phyloP scores from a whole-genome alignment of 495 filamentous ascomycete genomes.

The Acidomyces sp. region DNA sequence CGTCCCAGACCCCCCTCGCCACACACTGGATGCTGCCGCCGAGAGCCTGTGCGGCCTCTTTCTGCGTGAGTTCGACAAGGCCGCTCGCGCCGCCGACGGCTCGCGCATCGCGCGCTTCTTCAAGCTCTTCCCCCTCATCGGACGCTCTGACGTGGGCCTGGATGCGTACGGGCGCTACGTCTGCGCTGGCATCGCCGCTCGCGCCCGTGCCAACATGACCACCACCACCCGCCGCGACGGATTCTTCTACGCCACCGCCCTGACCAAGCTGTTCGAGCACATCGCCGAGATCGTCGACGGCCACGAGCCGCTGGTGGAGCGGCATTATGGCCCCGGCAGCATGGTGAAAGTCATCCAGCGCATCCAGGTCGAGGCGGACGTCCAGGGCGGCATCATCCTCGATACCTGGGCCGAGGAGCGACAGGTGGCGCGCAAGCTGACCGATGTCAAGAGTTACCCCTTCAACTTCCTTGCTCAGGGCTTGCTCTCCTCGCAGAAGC shows the following conservation, averaged over 20 bases:
- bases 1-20: slow-evolving; percentile 76
- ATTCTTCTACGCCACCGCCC: slow-evolving; percentile 81
- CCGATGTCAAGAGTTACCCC: slow-evolving; percentile 90
- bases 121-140: slow-evolving; percentile 93
- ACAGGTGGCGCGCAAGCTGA: slow-evolving; percentile 68
- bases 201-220: slow-evolving; percentile 69
- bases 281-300: slow-evolving; percentile 91
- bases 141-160: slow-evolving; percentile 72
- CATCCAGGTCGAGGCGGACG: slow-evolving; percentile 84
- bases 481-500: slow-evolving; percentile 56
- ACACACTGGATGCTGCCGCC: slow-evolving; percentile 74
- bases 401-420: slow-evolving; percentile 93
- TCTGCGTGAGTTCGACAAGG: slow-evolving; percentile 87
- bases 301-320: slow-evolving; percentile 77
- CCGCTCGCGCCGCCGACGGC: slow-evolving; percentile 69
- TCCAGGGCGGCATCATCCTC: slow-evolving; percentile 92
- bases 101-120: slow-evolving; percentile 89
- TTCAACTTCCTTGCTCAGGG: slow-evolving; percentile 95
- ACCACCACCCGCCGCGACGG: slow-evolving; percentile 51
- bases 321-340: slow-evolving; percentile 79
- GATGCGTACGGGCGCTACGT: slow-evolving; percentile 94
- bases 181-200: slow-evolving; percentile 76
- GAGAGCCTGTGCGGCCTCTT: slow-evolving; percentile 83
- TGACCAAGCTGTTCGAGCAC: slow-evolving; percentile 91
- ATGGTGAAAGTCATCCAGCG: slow-evolving; percentile 96